Base-by-base conservation (phyloP, 1,284 basidiomycete genomes). In the Trichosporon asahii region DNA sequence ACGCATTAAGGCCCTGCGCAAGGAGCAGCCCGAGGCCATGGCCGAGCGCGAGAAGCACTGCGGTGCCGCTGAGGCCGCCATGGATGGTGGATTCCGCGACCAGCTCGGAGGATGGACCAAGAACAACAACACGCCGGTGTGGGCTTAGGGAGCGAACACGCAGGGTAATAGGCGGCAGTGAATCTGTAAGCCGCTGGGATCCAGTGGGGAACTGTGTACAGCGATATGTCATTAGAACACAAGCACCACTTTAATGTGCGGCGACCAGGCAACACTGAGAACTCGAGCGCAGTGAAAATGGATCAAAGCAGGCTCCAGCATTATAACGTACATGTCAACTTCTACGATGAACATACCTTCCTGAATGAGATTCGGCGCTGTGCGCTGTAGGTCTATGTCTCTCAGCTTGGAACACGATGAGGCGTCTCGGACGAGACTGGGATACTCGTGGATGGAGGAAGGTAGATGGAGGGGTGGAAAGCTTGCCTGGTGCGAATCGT, bases 1-100 rank as follows among this genome's bases (percentile, higher is more conserved):
- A 75, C 88, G 93, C 15, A 88, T 92, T 68, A 86, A 89, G 85
- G 92, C 46, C 4, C 64, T 65, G 14, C 37, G 18, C 8, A 65
- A 65, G 37, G 63, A 64, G 63, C 63, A 25, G 21, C 63, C 63
- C 7, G 63, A 64, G 68, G 66, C 68, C 1, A 29, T 68, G 18
- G 61, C 57, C 14, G 27, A 65, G 18, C 68, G 64, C 21, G 31
- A 60, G 7, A 31, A 65, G 40, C 37, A 60, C 35, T 68, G 68
- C 55, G 57, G 57, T 15, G 27, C 57, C 27, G 29, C 57, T 9
- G 27, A 61, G 27, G 57, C 57, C 8, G 57, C 57, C 27, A 61
- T 61, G 57, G 57, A 61, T 18, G 57, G 57, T 15, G 57, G 57
- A 2, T 61, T 61, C 27, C 18, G 27, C 57, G 29, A 61, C 35